These are phyloP conservation scores for Sugiyamaella xylanicola DNA, from an alignment of 1,139 yeast genomes.

Conservation along the genomic window DNA sequence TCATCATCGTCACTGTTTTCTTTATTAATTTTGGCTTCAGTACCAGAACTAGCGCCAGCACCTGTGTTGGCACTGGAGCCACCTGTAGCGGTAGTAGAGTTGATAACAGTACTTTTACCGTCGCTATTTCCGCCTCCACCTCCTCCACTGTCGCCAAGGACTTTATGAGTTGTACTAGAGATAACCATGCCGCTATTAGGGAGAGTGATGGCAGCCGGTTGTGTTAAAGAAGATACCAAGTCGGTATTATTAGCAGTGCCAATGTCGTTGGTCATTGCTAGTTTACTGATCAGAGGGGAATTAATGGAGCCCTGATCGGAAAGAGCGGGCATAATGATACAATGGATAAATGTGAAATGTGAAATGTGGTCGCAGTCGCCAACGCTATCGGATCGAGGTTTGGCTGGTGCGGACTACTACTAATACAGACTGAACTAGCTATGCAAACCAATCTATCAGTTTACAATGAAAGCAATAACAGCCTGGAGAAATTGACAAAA, in stretches of 20 bases:
- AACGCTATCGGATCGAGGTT: too few relatives aligned
- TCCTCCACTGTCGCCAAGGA: slow-evolving; percentile 4
- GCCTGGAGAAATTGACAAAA: too few relatives aligned
- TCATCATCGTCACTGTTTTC: slow-evolving; percentile 23
- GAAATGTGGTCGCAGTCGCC: too few relatives aligned
- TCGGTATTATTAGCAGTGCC: slow-evolving; percentile 8
- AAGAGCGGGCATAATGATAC: slow-evolving; percentile 10
- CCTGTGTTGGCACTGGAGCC: neutral
- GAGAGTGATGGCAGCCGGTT: slow-evolving; percentile 1
- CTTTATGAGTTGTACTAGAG: slow-evolving; percentile 6
- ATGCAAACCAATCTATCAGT: too few relatives aligned
- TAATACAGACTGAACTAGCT: too few relatives aligned
- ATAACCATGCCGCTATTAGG: slow-evolving; percentile 11
- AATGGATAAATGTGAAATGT: neutral
- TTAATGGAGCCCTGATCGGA: slow-evolving; percentile 6
- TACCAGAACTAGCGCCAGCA: neutral
- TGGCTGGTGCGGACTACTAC: too few relatives aligned
- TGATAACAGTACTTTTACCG: neutral
- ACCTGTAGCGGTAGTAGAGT: neutral
- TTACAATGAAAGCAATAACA: too few relatives aligned
- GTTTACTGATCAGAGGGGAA: slow-evolving; percentile 9
- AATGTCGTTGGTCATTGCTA: slow-evolving; percentile 13
- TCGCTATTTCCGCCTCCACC: neutral
- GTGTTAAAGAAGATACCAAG: slow-evolving; percentile 8
- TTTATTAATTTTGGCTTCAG: neutral